Percentiles rank a stretch among this genome's conserved stretches.
Conservation (phyloP, 1,284 basidiomycete species). For the Ganoderma lingzhi region DNA sequence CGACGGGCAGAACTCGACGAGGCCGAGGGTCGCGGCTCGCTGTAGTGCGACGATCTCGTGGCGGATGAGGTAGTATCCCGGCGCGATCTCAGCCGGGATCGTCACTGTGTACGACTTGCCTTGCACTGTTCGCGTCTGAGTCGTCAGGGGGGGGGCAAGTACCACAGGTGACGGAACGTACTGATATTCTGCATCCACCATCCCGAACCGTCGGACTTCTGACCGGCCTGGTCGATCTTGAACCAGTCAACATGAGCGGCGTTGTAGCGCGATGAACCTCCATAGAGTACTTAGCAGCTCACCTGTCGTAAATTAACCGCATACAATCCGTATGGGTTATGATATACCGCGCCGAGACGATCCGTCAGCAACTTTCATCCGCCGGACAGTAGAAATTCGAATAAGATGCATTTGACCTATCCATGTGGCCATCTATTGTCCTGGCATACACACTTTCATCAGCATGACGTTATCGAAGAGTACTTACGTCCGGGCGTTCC, state of each 20-base stretch:
- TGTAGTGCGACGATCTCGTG: constrained; percentile 79
- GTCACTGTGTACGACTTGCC: constrained; percentile 53
- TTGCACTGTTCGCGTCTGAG: constrained; percentile 36
- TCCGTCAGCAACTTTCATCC: no score
- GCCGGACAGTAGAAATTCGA: no score
- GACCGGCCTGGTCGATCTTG: constrained; percentile 62
- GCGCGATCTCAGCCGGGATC: constrained; percentile 60
- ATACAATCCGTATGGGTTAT: no score
- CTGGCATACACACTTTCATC: no score
- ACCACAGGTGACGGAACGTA: constrained; percentile 48
- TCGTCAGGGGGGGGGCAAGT: constrained; percentile 32
- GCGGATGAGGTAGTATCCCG: constrained; percentile 75
- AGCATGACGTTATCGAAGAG: no score
- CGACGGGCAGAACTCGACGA: constrained; percentile 76
- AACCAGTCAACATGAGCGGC: constrained; percentile 64
- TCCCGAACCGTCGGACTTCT: constrained; percentile 38
- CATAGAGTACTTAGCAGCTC: no score
- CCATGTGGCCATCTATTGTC: no score
- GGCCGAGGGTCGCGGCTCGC: constrained; percentile 53
- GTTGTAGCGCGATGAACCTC: no score
- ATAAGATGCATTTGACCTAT: no score
- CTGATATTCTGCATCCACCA: constrained; percentile 50
- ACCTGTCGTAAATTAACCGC: no score
- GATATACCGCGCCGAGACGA: no score
- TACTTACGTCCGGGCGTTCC: no score